Evolutionary conservation across 495 filamentous ascomycete genomes (phyloP).

Genomic region (Neurospora terricola): DNA sequence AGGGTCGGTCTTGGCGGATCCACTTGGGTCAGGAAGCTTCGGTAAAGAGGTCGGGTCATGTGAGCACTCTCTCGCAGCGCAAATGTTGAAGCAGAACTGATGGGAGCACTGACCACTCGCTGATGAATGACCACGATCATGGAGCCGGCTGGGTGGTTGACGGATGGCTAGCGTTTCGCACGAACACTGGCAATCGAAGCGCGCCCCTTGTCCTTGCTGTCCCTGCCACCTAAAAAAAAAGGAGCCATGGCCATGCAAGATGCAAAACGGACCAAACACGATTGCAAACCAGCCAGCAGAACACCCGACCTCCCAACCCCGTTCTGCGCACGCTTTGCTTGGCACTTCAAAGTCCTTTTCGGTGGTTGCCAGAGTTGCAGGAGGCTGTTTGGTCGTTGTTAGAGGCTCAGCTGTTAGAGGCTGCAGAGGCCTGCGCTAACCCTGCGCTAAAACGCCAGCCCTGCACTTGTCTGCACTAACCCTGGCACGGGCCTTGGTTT

Average conservation of each 20-base stretch:
- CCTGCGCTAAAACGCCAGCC: background rate
- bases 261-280: background rate
- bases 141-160: background rate
- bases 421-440: background rate
- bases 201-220: background rate
- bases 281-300: background rate
- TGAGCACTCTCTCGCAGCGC: background rate
- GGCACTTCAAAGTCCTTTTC: background rate
- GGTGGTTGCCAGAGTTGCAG: background rate
- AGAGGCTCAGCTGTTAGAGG: background rate
- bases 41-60: no score
- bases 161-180: background rate
- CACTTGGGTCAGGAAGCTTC: no score
- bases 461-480: background rate
- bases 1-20: no score
- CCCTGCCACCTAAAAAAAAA: background rate
- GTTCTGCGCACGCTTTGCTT: background rate
- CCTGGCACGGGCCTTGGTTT: background rate
- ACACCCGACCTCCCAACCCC: background rate
- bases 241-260: background rate
- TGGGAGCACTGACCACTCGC: background rate
- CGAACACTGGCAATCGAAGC: background rate
- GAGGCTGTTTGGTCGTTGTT: background rate
- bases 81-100: background rate
- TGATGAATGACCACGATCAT: background rate